Base-by-base conservation (phyloP, 768 basidiomycete genomes). In the Fomitopsis serialis region DNA sequence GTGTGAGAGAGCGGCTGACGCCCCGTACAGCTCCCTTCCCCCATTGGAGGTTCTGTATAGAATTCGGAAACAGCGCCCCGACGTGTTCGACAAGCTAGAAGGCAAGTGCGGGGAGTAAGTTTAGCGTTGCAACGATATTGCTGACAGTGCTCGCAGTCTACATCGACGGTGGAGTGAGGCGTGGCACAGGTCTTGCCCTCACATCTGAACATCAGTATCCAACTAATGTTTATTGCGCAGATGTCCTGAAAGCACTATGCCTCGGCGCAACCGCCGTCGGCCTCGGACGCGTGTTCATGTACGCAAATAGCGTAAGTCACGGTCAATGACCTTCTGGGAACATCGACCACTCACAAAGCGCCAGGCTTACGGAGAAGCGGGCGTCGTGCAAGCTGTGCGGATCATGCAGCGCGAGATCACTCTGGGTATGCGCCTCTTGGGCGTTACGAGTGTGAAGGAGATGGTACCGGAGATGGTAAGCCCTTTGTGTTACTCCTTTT, bases 201-300 rank as follows among this genome's bases (percentile, higher is more conserved):
- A 32, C 11, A 32, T 11, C 29, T 11, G 29, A 5, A 11, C 29
- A 6, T 5, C 29, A 11, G 6, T 11, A 32, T 6, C 29, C 5
- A 32, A 36, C 17, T 37, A 10, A 22, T 17, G 10, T 8, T 11
- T 11, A 11, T 32, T 5, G 11, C 32, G 27, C 55, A 78, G 93
- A 95, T 70, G 84, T 94, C 17, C 70, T 96, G 47, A 96, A 95
- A 68, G 93, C 93, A 0, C 70, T 95, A 11, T 95, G 92, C 64
- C 74, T 97, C 7, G 94, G 94, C 9, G 94, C 94, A 2, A 84
- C 71, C 56, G 90, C 87, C 8, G 90, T 94, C 17, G 93, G 94
- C 5, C 70, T 97, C 29, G 94, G 94, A 2, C 76, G 94, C 15
- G 77, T 87, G 15, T 90, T 93, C 74, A 75, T 97, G 12, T 96